A percentile compares a stretch with the other conserved stretches of the same genome.
phyloP scores from a whole-genome alignment of 768 basidiomycete genomes.

The Lactarius hatsudake region DNA sequence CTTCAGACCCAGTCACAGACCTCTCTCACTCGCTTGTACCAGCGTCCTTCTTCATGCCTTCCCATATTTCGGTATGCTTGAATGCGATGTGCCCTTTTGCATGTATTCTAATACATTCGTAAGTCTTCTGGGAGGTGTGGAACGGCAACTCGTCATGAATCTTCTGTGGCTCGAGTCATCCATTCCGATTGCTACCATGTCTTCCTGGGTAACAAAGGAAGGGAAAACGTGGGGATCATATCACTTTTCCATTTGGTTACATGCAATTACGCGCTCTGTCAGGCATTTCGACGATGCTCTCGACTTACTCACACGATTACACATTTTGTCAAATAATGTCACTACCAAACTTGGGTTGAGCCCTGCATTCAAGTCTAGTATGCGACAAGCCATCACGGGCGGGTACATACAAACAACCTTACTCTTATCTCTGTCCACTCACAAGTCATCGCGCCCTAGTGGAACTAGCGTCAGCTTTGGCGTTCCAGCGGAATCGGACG shows the following conservation, averaged over 20 bases:
- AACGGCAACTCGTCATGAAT: constrained; percentile 85
- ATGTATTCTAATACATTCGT: neutral
- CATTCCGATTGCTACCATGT: constrained; percentile 64
- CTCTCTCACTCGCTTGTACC: constrained; percentile 75
- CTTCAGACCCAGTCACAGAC: constrained; percentile 78
- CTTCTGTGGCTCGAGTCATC: constrained; percentile 83
- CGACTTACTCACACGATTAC: constrained; percentile 57
- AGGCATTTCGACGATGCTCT: constrained; percentile 76
- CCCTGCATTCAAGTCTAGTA: constrained; percentile 69
- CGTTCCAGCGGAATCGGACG: constrained; percentile 63
- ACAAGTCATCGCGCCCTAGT: constrained; percentile 37
- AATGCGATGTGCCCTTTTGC: neutral
- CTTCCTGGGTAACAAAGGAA: constrained; percentile 73
- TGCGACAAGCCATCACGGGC: constrained; percentile 84
- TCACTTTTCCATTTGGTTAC: constrained; percentile 13
- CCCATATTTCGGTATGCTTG: constrained; percentile 75
- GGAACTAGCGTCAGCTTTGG: constrained; percentile 84
- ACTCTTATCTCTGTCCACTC: constrained; percentile 3
- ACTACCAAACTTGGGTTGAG: constrained; percentile 66
- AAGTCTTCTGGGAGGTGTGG: constrained; percentile 73
- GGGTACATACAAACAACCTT: constrained; percentile 51
- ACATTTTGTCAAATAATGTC: constrained; percentile 59
- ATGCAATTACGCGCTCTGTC: neutral
- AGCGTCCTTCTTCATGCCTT: constrained; percentile 83
- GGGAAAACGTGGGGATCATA: constrained; percentile 55